Evolutionary conservation across 257 asterid species (phyloP), one percentile per base, ranked within the genome.

Genomic region (Solanum corneliomulleri): DNA sequence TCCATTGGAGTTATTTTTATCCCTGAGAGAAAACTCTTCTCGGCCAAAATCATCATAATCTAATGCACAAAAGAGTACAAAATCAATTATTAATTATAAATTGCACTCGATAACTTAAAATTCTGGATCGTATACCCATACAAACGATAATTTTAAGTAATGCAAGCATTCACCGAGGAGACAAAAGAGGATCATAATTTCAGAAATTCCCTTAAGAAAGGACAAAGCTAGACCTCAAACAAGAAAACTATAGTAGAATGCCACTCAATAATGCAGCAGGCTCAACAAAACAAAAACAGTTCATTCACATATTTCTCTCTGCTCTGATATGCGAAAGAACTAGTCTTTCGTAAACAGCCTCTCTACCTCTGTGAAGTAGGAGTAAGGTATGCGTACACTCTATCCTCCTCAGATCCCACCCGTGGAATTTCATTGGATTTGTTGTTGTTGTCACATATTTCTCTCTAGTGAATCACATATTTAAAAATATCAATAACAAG

Each of bases 41-140:
- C 93, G 47, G 7, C 45, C 72, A 82, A 94, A 97, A 68, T 95
- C 97, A 23, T 95, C 99, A 76, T 95, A 95, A 60, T 97, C 99
- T 97, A 90, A 69, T 58, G 15, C 64, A 68, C 15, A 23, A 76
- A 14, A 6, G 37, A 49, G 6, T 20, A 69, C 1, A 23, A 52
- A 86, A 66, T 82, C 49, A 45, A 49, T 35, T 18, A 23, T 10
- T 39, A 44, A 68, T 29, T 14, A 47, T 27, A 16, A 45, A 27
- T n/a, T 42, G 35, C 60, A n/a, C n/a, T n/a, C 37, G 3, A 5
- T 13, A 76, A 42, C 37, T 76, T 13, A 3, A 76, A 42, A 42
- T 76, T 25, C 33, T 76, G 60, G 31, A 42, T n/a, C 9, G 21
- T 76, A n/a, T 42, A 8, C 13, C 37, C 3, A 4, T 76, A 33